Conservation (phyloP, 2,329 filamentous ascomycete species). For the Aspergillus versicolor region DNA sequence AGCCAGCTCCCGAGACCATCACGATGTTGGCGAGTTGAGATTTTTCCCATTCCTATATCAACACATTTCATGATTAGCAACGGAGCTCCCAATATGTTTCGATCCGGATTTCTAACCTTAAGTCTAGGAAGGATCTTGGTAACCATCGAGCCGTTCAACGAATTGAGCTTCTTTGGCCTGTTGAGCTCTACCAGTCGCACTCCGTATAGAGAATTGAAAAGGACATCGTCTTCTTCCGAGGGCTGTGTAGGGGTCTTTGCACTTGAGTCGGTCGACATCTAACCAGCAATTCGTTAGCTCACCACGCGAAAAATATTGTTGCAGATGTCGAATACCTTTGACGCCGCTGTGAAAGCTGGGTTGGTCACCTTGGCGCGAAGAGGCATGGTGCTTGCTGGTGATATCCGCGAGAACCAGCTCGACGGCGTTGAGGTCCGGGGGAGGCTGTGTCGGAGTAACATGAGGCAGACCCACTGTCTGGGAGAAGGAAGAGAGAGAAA, state of each 20-base stretch:
- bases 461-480: slow-evolving; percentile 31
- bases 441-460: slow-evolving; percentile 45
- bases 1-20: slow-evolving; percentile 85
- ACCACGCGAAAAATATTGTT: not conserved
- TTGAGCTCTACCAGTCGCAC: slow-evolving; percentile 92
- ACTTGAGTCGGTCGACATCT: slow-evolving; percentile 45
- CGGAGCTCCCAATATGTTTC: not conserved
- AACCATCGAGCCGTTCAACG: slow-evolving; percentile 90
- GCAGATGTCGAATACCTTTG: slow-evolving; percentile 47
- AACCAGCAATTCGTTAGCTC: not conserved
- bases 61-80: slow-evolving; percentile 16
- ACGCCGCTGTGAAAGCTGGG: slow-evolving; percentile 54
- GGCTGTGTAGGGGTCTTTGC: slow-evolving; percentile 51
- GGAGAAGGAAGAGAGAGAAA: slow-evolving; percentile 10
- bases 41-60: slow-evolving; percentile 76
- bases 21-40: slow-evolving; percentile 92
- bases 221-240: slow-evolving; percentile 79
- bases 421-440: slow-evolving; percentile 41
- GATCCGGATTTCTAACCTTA: slow-evolving; percentile 45
- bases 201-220: slow-evolving; percentile 86
- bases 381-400: slow-evolving; percentile 63
- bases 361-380: slow-evolving; percentile 72
- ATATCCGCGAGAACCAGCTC: slow-evolving; percentile 48
- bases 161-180: slow-evolving; percentile 86
- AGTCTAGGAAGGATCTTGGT: slow-evolving; percentile 88